A percentile compares a stretch with the other conserved stretches of the same genome.
Conservation (phyloP, 345 rosid genomes). For the Pistacia vera region DNA sequence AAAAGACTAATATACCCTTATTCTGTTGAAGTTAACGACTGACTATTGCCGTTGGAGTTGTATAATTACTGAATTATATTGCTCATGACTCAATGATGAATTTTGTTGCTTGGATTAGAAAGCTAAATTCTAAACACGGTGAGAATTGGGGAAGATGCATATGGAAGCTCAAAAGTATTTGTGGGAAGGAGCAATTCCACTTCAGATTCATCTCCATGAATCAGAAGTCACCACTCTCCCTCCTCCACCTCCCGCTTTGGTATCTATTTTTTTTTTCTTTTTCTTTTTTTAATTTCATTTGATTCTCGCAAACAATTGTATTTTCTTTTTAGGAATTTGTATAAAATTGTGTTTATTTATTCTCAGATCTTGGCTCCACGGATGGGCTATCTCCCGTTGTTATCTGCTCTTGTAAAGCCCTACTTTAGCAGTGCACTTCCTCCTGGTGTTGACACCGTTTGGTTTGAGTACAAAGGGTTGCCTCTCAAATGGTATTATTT, state of each 20-base stretch:
- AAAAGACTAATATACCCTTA: too few relatives aligned
- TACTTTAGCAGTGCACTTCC: slow-evolving; percentile 81
- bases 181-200: slow-evolving; percentile 94
- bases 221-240: slow-evolving; percentile 88
- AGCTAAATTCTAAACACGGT: too few relatives aligned
- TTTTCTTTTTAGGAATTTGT: not conserved
- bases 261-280: slow-evolving; percentile 10
- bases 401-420: slow-evolving; percentile 68
- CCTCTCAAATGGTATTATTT: slow-evolving; percentile 78
- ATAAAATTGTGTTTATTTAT: not conserved
- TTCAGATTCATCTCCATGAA: slow-evolving; percentile 84
- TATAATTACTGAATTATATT: too few relatives aligned
- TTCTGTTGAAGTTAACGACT: too few relatives aligned
- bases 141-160: slow-evolving; percentile 14
- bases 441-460: slow-evolving; percentile 79
- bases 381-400: slow-evolving; percentile 81
- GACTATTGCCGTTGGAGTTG: too few relatives aligned
- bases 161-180: slow-evolving; percentile 71
- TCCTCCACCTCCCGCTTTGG: slow-evolving; percentile 81
- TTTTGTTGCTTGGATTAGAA: too few relatives aligned
- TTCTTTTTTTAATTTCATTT: not conserved
- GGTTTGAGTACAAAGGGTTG: slow-evolving; percentile 92
- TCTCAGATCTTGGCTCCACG: slow-evolving; percentile 72
- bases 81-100: too few relatives aligned
- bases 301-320: not conserved